phyloP scores from a whole-genome alignment of 2,329 filamentous ascomycete species.

The Neocucurbitaria cava region DNA sequence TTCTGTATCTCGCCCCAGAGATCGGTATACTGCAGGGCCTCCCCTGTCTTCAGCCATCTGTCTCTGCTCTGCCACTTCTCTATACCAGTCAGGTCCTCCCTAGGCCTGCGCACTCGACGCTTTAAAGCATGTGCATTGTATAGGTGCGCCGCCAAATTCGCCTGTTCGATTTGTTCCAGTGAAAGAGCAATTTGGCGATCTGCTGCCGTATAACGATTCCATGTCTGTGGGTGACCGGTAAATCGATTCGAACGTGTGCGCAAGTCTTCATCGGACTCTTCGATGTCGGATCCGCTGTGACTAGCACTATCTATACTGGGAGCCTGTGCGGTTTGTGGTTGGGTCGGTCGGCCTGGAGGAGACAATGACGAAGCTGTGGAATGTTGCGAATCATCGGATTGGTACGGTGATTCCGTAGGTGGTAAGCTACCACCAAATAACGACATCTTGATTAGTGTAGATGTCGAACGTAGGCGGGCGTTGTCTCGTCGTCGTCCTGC shows the following conservation, averaged over 20 bases:
- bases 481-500: not conserved
- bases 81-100: slow-evolving; percentile 17
- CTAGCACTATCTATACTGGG: too few species aligned
- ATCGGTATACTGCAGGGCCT: slow-evolving; percentile 37
- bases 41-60: slow-evolving; percentile 46
- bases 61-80: slow-evolving; percentile 51
- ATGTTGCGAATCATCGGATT: slow-evolving; percentile 13
- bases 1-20: slow-evolving; percentile 34
- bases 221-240: slow-evolving; percentile 70
- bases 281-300: not conserved
- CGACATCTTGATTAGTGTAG: slow-evolving; percentile 43
- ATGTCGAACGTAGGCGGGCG: slow-evolving; percentile 17
- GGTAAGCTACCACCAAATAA: slow-evolving; percentile 43
- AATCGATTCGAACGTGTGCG: slow-evolving; percentile 69
- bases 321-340: slow-evolving; percentile 19
- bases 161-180: slow-evolving; percentile 67
- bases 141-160: slow-evolving; percentile 76
- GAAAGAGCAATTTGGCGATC: slow-evolving; percentile 70
- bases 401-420: slow-evolving; percentile 17
- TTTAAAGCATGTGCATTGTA: slow-evolving; percentile 80
- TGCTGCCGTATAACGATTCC: slow-evolving; percentile 66
- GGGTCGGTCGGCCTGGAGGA: slow-evolving; percentile 4
- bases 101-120: slow-evolving; percentile 46
- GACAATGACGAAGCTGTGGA: slow-evolving; percentile 12
- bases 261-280: slow-evolving; percentile 13